A percentile compares a stretch with the other conserved stretches of the same genome.
Conservation (phyloP, 352 stramenopile species). For the Phytophthora pinifolia region DNA sequence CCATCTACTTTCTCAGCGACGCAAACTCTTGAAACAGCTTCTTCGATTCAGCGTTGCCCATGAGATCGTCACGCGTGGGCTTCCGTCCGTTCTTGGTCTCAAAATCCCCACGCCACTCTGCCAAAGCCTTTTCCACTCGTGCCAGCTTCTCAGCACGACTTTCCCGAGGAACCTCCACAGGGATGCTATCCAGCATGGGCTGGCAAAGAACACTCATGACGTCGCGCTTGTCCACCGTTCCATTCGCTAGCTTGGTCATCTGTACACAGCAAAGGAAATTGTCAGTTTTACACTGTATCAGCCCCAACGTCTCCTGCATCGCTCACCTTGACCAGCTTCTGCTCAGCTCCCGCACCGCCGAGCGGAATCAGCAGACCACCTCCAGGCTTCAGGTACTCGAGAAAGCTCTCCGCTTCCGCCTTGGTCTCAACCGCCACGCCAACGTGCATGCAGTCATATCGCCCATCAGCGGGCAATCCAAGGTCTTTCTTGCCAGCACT, state of each 20-base stretch:
- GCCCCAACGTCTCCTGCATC: background rate
- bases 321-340: slow-evolving; percentile 81
- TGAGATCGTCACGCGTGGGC: slow-evolving; percentile 69
- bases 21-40: slow-evolving; percentile 76
- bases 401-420: slow-evolving; percentile 63
- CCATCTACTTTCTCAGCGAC: slow-evolving; percentile 57
- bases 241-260: slow-evolving; percentile 71
- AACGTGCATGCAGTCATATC: slow-evolving; percentile 81
- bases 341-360: slow-evolving; percentile 53
- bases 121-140: slow-evolving; percentile 60
- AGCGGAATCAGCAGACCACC: slow-evolving; percentile 73
- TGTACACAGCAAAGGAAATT: slow-evolving; percentile 13
- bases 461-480: slow-evolving; percentile 26
- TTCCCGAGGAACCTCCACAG: slow-evolving; percentile 48
- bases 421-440: slow-evolving; percentile 81
- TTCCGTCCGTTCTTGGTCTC: slow-evolving; percentile 48
- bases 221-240: slow-evolving; percentile 60
- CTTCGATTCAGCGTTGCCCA: slow-evolving; percentile 51
- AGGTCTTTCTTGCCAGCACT: slow-evolving; percentile 49
- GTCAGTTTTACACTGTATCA: slow-evolving; percentile 5
- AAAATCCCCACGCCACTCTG: slow-evolving; percentile 68
- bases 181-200: slow-evolving; percentile 65
- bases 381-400: slow-evolving; percentile 67
- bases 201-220: slow-evolving; percentile 88
- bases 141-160: slow-evolving; percentile 58